A percentile compares a stretch with the other conserved stretches of the same genome.
Conservation (phyloP, 2,329 filamentous ascomycete genomes). For the Fusarium gaditjirri region DNA sequence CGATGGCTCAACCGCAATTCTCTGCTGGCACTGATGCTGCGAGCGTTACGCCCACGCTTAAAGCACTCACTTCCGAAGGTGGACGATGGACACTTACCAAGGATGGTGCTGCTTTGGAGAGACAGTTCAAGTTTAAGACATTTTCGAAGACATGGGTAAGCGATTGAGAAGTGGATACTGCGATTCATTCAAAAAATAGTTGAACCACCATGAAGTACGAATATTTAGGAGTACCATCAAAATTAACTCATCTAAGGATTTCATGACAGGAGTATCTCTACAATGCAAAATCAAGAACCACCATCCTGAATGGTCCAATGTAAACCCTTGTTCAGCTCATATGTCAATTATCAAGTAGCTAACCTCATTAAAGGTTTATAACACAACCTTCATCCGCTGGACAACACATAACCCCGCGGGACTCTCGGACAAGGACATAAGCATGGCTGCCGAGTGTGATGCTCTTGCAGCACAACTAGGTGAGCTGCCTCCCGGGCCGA, state of each 20-base stretch:
- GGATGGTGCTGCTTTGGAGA: slow-evolving; percentile 66
- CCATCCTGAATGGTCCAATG: slow-evolving; percentile 82
- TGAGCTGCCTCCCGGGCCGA: slow-evolving; percentile 56
- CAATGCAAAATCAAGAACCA: slow-evolving; percentile 76
- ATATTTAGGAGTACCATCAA: not conserved
- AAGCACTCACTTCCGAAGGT: slow-evolving; percentile 52
- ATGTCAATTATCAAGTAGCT: not conserved
- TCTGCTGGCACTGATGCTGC: slow-evolving; percentile 58
- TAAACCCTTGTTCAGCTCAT: slow-evolving; percentile 44
- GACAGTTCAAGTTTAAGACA: slow-evolving; percentile 71
- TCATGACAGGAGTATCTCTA: slow-evolving; percentile 77
- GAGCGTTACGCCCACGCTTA: slow-evolving; percentile 49
- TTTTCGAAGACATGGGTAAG: slow-evolving; percentile 74
- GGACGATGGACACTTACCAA: slow-evolving; percentile 62
- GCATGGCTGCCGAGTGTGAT: slow-evolving; percentile 72
- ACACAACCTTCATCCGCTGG: slow-evolving; percentile 76
- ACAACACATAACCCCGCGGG: slow-evolving; percentile 76
- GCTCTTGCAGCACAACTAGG: slow-evolving; percentile 65
- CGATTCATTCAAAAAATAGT: too few species aligned
- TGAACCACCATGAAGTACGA: not conserved
- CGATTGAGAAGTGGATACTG: slow-evolving; percentile 13
- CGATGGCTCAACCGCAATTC: slow-evolving; percentile 53
- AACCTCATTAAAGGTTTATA: slow-evolving; percentile 67
- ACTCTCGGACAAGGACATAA: slow-evolving; percentile 71
- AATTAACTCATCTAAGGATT: slow-evolving; percentile 62